These are phyloP conservation scores for Eimeria maxima DNA, from an alignment of 169 alveolate species.

Conservation along the genomic window DNA sequence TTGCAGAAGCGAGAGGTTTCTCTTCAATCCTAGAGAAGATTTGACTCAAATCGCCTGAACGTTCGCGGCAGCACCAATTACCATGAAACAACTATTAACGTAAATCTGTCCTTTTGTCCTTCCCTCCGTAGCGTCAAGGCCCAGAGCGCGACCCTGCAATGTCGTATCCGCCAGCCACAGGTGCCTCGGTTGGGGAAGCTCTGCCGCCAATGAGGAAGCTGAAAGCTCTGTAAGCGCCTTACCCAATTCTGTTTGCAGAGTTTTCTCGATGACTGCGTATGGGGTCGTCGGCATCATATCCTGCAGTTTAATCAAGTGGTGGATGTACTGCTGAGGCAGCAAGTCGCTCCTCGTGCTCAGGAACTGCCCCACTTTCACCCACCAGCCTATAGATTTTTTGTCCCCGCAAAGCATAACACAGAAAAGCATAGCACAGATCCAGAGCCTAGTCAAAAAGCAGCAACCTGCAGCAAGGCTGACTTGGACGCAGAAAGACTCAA, in stretches of 20 bases:
- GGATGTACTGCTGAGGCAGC: slow-evolving; percentile 93
- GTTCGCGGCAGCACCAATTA: background rate
- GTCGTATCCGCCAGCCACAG: background rate
- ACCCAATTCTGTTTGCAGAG: slow-evolving; percentile 92
- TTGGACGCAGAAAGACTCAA: background rate
- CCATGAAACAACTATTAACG: background rate
- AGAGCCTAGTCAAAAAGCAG: background rate
- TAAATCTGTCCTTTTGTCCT: background rate
- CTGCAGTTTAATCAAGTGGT: slow-evolving; percentile 92
- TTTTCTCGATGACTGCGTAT: slow-evolving; percentile 86
- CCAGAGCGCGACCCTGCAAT: background rate
- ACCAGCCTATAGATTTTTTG: slow-evolving; percentile 90
- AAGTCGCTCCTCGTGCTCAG: slow-evolving; percentile 94
- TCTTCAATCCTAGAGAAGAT: slow-evolving; percentile 80
- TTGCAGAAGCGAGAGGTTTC: slow-evolving; percentile 88
- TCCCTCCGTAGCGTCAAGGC: background rate
- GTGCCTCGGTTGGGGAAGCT: background rate
- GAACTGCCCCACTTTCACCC: slow-evolving; percentile 97
- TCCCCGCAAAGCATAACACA: background rate
- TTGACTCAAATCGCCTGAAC: slow-evolving; percentile 52
- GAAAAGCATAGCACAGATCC: background rate
- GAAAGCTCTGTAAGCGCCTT: background rate
- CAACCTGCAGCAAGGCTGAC: background rate
- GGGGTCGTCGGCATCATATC: slow-evolving; percentile 94
- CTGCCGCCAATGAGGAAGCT: background rate